Evolutionary conservation across 208 protist genomes (phyloP), one percentile per base, ranked within the genome.

Genomic region (Acanthamoeba royreba): DNA sequence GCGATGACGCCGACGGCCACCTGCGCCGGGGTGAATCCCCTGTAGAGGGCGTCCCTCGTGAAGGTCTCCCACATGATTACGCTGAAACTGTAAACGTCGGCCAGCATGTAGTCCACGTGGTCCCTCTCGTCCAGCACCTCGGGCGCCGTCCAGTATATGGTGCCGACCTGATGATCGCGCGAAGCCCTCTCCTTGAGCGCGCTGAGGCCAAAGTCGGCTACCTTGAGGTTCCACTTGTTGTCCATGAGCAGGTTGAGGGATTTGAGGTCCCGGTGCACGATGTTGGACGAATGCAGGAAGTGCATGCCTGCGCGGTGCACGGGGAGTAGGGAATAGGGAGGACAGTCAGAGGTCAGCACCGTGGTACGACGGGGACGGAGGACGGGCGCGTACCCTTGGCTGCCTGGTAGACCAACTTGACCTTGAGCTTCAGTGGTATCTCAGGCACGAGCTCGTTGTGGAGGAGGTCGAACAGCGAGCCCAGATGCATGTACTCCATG

Each of bases 41-140:
- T 7, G n/a, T 89, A 89, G 33, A 46, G 81, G 17, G 28, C 31
- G 25, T 89, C 13, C 11, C 81, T 22, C 33, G 49, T 35, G 28
- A 89, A 35, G 47, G 61, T 66, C 53, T 89, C 81, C 81, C 81
- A 89, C 19, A 89, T 15, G 47, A 89, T 35, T 8, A 89, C 61
- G 31, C 81, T 46, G n/a, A 89, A 89, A 28, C 72, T 8, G 63
- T 61, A 87, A 22, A 87, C 47, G 31, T 87, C 79, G 42, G 79
- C 19, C 11, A 38, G 35, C 4, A 46, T 89, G 46, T n/a, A 72
- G 33, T 89, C 11, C 11, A 25, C 55, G 55, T 25, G 25, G 55
- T 8, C 15, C 47, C 35, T n/a, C 19, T 72, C 13, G 7, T 8
- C 5, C 9, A 89, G 69, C 4, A 89, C 81, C 38, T 89, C 81